Evolutionary conservation across 257 asterid species (phyloP), one percentile per base, ranked within the genome.

Genomic region (Jasminum sambac): DNA sequence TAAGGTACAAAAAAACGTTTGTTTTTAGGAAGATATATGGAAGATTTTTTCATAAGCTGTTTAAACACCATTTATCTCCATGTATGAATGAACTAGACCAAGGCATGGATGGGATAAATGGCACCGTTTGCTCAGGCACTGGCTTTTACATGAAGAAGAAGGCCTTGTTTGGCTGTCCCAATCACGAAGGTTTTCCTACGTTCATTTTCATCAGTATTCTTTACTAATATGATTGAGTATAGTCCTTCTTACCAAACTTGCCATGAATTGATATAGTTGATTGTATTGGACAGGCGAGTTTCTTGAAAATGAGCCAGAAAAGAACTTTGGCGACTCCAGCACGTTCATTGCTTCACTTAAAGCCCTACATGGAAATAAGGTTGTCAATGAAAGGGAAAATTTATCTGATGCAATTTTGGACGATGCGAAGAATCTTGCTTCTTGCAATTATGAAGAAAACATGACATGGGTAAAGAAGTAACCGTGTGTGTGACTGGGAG

Each of bases 101-200:
- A 88, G 97, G 97, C 24, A 90, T 90, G 97, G 97, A 90, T 72
- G 97, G 97, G 36, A 14, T 76, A 71, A 79, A 86, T 4, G 96
- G 96, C 61, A 74, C 90, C 0, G 82, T 82, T 23, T 90, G 97
- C 42, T 55, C 97, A 1, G 97, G 96, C 17, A 87, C 96, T 0
- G 94, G 97, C 8, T 90, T 88, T 77, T 90, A 81, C 73, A 36
- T 90, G 79, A 84, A 80, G 82, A 90, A 88, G 75, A 87, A 81
- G 76, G 77, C 97, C 11, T 79, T 90, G 55, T 90, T 76, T 68
- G 73, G 82, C 66, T 72, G 72, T 60, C 89, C 87, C 12, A 34
- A 73, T 77, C 83, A 82, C 46, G 81, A 85, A 74, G 90, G 95
- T 55, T 55, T 23, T 17, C 17, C 1, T 55, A 30, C 34, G 4